A percentile compares a stretch with the other conserved stretches of the same genome.
Evolutionary conservation across 768 basidiomycete species (phyloP).

Genomic region (Candolleomyces efflorescens): DNA sequence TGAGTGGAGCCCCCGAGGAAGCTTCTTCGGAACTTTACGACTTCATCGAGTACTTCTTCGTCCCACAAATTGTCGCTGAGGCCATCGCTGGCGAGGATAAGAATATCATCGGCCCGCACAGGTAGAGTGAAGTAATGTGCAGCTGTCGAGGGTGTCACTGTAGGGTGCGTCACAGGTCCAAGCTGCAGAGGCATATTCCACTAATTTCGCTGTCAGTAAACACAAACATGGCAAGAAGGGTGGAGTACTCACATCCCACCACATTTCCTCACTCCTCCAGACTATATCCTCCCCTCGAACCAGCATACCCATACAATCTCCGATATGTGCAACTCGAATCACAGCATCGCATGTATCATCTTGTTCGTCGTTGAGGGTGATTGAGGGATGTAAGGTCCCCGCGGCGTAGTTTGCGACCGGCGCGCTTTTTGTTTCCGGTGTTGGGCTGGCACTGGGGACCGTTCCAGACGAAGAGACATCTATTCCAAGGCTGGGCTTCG

Average conservation of each 20-base stretch:
- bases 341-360: constrained; percentile 43
- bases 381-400: constrained; percentile 14
- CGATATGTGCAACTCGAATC: constrained; percentile 78
- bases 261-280: constrained; percentile 92
- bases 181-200: constrained; percentile 48
- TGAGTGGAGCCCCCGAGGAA: constrained; percentile 1
- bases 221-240: background rate
- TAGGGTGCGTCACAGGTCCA: constrained; percentile 28
- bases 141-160: constrained; percentile 34
- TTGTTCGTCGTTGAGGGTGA: constrained; percentile 3
- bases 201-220: constrained; percentile 8
- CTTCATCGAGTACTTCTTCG: constrained; percentile 81
- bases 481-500: background rate
- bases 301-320: constrained; percentile 86
- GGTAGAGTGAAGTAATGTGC: constrained; percentile 69
- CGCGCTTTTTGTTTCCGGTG: constrained; percentile 9
- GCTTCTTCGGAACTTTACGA: constrained; percentile 47
- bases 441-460: background rate
- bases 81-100: constrained; percentile 80
- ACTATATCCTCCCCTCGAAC: constrained; percentile 74
- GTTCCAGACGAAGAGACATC: background rate
- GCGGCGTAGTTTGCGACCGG: constrained; percentile 19
- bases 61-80: constrained; percentile 88
- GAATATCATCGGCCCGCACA: constrained; percentile 66
- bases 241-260: constrained; percentile 65